These are phyloP conservation scores for Auriscalpium orientale DNA, from an alignment of 768 basidiomycete species.

Conservation along the genomic window DNA sequence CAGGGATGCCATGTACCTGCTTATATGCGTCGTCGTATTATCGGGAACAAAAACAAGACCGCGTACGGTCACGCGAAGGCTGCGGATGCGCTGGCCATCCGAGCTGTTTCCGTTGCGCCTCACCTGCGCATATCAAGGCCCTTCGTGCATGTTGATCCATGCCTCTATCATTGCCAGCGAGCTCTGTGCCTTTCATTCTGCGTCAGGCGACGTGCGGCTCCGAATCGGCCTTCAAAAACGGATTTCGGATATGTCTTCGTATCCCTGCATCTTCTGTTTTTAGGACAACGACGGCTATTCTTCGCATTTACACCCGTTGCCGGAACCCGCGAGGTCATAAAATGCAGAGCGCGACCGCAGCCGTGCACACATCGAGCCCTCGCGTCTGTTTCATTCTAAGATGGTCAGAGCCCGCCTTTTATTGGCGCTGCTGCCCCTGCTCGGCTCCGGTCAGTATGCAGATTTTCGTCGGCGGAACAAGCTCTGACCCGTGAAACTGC, in stretches of 20 bases:
- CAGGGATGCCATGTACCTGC: too few species aligned
- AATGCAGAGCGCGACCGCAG: background rate
- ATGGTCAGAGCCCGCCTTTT: slow-evolving; percentile 16
- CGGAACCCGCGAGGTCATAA: background rate
- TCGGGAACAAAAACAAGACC: too few species aligned
- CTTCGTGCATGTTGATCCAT: too few species aligned
- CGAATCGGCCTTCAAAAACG: too few species aligned
- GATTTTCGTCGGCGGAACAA: background rate
- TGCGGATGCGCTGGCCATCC: too few species aligned
- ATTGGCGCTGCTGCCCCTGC: slow-evolving; percentile 32
- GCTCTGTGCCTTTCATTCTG: background rate
- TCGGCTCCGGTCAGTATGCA: slow-evolving; percentile 30
- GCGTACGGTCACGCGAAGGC: too few species aligned
- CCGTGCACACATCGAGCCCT: background rate
- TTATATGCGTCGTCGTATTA: too few species aligned
- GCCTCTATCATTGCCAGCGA: too few species aligned
- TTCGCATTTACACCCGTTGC: background rate
- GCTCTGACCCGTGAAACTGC: background rate
- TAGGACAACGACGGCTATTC: background rate
- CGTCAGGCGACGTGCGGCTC: too few species aligned
- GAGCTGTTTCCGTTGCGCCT: too few species aligned
- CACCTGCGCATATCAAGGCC: too few species aligned
- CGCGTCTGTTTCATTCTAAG: background rate
- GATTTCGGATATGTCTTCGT: too few species aligned
- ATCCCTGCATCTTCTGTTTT: background rate